Percentiles rank a stretch among this genome's conserved stretches.
Evolutionary conservation across 208 protist species (phyloP).

Genomic region (Spongospora subterranea): DNA sequence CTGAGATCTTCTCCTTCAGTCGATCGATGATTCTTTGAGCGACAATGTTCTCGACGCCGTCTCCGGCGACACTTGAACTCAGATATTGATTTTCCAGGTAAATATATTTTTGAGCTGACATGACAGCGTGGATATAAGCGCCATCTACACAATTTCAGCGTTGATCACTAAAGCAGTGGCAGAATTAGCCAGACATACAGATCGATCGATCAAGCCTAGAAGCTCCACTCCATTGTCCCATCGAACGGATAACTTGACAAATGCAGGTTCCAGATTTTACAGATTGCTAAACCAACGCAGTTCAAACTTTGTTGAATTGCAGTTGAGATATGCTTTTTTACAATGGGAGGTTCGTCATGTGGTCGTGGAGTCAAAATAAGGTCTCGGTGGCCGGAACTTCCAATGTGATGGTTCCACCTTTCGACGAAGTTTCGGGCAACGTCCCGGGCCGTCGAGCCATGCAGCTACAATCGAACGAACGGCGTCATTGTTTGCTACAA

Average conservation of each 20-base stretch:
- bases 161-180: too few relatives aligned
- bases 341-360: background rate
- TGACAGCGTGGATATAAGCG: conserved; percentile 34
- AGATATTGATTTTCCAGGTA: conserved; percentile 73
- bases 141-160: conserved; percentile 36
- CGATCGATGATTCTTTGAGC: background rate
- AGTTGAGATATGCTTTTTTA: background rate
- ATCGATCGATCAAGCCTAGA: background rate
- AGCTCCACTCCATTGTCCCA: background rate
- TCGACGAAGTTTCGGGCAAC: conserved; percentile 70
- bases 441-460: conserved; percentile 63
- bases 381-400: background rate
- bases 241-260: conserved; percentile 57
- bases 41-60: background rate
- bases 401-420: conserved; percentile 67
- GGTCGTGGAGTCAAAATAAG: background rate
- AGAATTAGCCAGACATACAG: too few relatives aligned
- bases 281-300: background rate
- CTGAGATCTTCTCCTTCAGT: background rate
- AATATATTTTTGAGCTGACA: conserved; percentile 22
- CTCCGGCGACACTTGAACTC: conserved; percentile 56
- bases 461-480: background rate
- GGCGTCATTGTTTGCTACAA: background rate
- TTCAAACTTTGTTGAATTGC: background rate
- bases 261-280: background rate